Conservation (phyloP, 805 yeast species). For the Candida suzukii region DNA sequence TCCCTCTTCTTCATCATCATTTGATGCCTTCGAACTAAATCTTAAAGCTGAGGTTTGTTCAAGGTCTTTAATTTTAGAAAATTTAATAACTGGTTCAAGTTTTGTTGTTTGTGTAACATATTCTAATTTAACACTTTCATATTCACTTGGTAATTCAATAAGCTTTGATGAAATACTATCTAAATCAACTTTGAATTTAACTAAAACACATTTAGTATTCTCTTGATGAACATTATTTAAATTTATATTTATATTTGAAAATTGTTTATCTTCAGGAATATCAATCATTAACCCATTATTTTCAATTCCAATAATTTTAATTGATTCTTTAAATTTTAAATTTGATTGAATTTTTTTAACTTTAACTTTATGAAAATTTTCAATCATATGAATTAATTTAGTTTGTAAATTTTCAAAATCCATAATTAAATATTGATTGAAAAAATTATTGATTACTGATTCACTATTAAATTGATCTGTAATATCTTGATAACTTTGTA, state of each 20-base stretch:
- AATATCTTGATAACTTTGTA: slow-evolving; percentile 9
- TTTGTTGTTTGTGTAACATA: background rate
- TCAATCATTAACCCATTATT: slow-evolving; percentile 5
- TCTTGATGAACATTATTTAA: slow-evolving; percentile 15
- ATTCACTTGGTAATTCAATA: background rate
- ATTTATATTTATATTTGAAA: background rate
- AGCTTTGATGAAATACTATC: slow-evolving; percentile 5
- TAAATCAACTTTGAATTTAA: slow-evolving; percentile 16
- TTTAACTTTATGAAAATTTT: slow-evolving; percentile 11
- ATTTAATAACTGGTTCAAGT: background rate
- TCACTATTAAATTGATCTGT: background rate
- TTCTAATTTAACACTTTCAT: background rate
- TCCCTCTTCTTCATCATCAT: too few species aligned
- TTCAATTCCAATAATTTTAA: slow-evolving; percentile 14
- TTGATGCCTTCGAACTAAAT: background rate
- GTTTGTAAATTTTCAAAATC: slow-evolving; percentile 15
- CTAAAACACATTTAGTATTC: slow-evolving; percentile 14
- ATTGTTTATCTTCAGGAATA: background rate
- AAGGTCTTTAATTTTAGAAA: background rate
- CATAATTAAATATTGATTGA: slow-evolving; percentile 12
- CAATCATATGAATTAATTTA: slow-evolving; percentile 2
- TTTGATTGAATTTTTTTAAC: slow-evolving; percentile 10
- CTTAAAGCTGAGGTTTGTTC: background rate
- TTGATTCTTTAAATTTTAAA: slow-evolving; percentile 11
- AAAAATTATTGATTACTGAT: slow-evolving; percentile 4